Evolutionary conservation across 2,329 filamentous ascomycete species (phyloP), one percentile per base, ranked within the genome.

Genomic region (Diaporthe sp.): DNA sequence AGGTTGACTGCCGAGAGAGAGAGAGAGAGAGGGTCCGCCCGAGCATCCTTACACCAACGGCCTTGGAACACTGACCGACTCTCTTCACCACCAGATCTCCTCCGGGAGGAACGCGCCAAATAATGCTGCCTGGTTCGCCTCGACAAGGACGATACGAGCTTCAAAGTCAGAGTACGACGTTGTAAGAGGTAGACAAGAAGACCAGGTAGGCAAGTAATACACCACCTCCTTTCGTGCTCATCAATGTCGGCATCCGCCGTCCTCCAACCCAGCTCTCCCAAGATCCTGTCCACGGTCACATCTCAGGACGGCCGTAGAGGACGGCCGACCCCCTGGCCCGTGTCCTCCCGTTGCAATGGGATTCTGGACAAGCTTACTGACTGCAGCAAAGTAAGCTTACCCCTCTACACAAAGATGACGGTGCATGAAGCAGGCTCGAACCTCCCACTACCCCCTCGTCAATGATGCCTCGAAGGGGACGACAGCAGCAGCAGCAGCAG

Each of bases 341-440:
- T 61, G 57, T 25, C 34, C 57, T 61, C 34, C 57, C 34, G 4
- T 42, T 15, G 34, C 17, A 42, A 10, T 3, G 19, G 34, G 22
- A 61, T 25, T 61, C 34, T 49, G 28, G 25, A 49, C 34, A 55
- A 42, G 65, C 65, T 69, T 42, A 55, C 65, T 42, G 46, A 28
- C 34, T 39, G 65, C 65, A 55, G 65, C 65, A 28, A 31, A 55
- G 65, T 69, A 69, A 55, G 65, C 65, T 68, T 51, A 68, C 53
- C 22, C 22, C 46, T 34, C 34, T 68, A n/a, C 65, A 39, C 65
- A 37, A 39, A 19, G 65, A 68, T 68, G 65, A 53, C 46, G 62
- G 46, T 68, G 62, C 62, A 39, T 68, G 31, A 68, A 51, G 28
- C 31, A 49, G 25, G 44, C 31, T 25, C 19, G 28, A 39, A 17